Conservation (phyloP, 2,329 filamentous ascomycete species). For the Colletotrichum gloeosporioides region DNA sequence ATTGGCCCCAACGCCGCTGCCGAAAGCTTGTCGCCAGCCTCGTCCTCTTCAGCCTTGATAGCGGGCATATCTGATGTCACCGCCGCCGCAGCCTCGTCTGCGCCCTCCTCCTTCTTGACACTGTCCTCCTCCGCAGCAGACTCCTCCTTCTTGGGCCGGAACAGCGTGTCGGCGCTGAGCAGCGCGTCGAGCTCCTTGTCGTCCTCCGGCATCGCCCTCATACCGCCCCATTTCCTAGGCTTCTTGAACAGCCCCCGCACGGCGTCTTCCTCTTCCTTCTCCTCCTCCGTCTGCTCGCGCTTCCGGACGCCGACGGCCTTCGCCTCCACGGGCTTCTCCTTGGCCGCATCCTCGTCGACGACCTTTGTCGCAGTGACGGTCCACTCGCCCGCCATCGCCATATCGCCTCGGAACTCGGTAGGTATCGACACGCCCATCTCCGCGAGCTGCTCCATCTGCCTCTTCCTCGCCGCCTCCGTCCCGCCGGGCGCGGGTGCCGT, state of each 20-base stretch:
- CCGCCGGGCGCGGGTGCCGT: conserved; percentile 26
- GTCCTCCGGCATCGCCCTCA: conserved; percentile 50
- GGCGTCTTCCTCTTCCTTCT: conserved; percentile 65
- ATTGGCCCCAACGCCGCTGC: neutral
- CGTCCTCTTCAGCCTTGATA: conserved; percentile 39
- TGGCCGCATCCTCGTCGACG: conserved; percentile 48
- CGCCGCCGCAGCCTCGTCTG: conserved; percentile 29
- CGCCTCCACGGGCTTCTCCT: conserved; percentile 46
- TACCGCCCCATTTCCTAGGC: conserved; percentile 58
- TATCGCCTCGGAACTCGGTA: conserved; percentile 75
- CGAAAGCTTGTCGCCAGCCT: conserved; percentile 10
- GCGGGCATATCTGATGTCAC: conserved; percentile 28
- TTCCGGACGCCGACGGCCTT: conserved; percentile 66
- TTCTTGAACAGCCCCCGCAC: conserved; percentile 66
- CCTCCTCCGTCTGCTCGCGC: conserved; percentile 63
- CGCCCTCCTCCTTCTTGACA: conserved; percentile 32
- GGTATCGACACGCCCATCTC: conserved; percentile 88
- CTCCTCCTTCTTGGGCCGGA: conserved; percentile 33
- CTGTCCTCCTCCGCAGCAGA: conserved; percentile 28
- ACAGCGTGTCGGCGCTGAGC: conserved; percentile 43
- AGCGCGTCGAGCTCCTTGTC: conserved; percentile 69
- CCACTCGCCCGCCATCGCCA: conserved; percentile 93
- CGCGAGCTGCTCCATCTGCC: conserved; percentile 85
- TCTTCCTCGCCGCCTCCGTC: conserved; percentile 73
- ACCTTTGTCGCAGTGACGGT: conserved; percentile 71